Conservation (phyloP, 2,329 filamentous ascomycete genomes). For the Alternaria sp. region DNA sequence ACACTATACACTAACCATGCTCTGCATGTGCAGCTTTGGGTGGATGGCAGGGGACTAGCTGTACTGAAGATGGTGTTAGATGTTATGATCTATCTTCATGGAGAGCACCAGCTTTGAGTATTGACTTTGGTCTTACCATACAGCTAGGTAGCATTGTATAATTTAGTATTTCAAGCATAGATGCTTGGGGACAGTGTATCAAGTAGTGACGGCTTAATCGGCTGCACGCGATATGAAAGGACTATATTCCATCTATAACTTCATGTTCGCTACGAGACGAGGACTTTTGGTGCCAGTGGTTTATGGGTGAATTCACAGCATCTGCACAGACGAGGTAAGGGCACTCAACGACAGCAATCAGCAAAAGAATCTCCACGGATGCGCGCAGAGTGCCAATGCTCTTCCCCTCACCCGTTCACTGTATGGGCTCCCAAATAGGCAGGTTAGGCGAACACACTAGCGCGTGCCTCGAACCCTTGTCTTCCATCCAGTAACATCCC, state of each 20-base stretch:
- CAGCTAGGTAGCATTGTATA: conserved; percentile 30
- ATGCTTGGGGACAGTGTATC: conserved; percentile 24
- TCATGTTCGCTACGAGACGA: neutral
- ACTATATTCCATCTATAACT: conserved; percentile 8
- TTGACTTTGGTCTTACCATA: conserved; percentile 5
- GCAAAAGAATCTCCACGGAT: neutral
- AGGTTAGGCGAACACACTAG: conserved; percentile 15
- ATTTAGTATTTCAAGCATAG: conserved; percentile 21
- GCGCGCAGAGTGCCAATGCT: neutral
- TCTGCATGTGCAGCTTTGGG: conserved; percentile 14
- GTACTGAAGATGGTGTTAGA: conserved; percentile 7
- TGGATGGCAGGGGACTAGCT: conserved; percentile 8
- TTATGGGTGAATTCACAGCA: neutral
- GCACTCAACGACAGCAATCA: neutral
- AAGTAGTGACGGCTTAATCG: conserved; percentile 15
- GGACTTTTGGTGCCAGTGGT: neutral
- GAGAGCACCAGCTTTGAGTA: conserved; percentile 12
- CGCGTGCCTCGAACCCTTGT: conserved; percentile 17
- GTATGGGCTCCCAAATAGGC: conserved; percentile 1
- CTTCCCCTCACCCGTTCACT: neutral
- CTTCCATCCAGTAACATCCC: conserved; percentile 22
- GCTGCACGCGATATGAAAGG: conserved; percentile 19
- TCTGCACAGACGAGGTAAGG: neutral
- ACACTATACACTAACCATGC: conserved; percentile 15
- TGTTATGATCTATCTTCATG: conserved; percentile 11